These are phyloP conservation scores for Aspergillus versicolor DNA, from an alignment of 2,329 filamentous ascomycete species.

Conservation along the genomic window DNA sequence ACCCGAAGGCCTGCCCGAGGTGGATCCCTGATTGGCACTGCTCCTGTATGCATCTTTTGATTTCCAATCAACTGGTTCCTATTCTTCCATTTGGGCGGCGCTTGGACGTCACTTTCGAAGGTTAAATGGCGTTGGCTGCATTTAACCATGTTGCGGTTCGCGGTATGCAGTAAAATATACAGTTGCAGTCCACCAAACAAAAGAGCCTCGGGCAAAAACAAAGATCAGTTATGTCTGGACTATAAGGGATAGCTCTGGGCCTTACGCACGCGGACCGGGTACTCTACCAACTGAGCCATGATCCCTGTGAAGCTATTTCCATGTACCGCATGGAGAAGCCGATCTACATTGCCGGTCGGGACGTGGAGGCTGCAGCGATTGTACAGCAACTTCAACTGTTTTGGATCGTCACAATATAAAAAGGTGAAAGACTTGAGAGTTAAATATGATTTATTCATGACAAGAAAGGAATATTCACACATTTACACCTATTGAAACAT, in stretches of 20 bases:
- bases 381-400: no score
- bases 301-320: not conserved
- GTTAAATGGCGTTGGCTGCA: not conserved
- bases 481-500: constrained; percentile 33
- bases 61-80: not conserved
- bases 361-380: not conserved
- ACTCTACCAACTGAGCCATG: constrained; percentile 27
- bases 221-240: not conserved
- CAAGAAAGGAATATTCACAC: constrained; percentile 21
- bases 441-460: constrained; percentile 1
- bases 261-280: constrained; percentile 20
- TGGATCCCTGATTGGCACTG: not conserved
- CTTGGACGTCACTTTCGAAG: not conserved
- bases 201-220: not conserved
- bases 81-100: not conserved
- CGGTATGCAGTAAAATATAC: not conserved
- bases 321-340: not conserved
- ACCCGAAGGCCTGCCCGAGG: not conserved
- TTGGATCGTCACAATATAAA: no score
- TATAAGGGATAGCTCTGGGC: not conserved
- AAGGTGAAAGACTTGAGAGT: no score
- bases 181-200: not conserved
- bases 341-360: not conserved
- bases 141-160: not conserved
- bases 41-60: not conserved